Evolutionary conservation across 2,329 filamentous ascomycete genomes (phyloP), one percentile per base, ranked within the genome.

Genomic region (Emergomyces africanus): DNA sequence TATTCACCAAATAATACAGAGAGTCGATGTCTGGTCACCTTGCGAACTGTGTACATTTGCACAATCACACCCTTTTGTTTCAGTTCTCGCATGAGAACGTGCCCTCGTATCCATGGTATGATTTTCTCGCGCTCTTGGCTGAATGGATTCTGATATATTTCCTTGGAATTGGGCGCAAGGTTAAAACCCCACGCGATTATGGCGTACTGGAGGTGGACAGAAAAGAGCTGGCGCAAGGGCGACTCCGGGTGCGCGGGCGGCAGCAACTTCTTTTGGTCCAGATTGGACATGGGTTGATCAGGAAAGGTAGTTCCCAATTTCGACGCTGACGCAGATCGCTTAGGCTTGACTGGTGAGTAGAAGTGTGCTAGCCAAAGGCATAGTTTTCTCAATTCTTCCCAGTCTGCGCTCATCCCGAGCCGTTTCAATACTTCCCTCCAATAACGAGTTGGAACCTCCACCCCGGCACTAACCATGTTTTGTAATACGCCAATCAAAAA

Each of bases 341-440:
- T 64, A 41, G 55, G 48, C 30, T 61, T 14, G 57, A 58, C 23
- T 41, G 58, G 59, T 28, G 57, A 59, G 57, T 80, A 79, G 58
- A 71, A 71, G 10, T 66, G 66, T 6, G 75, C 73, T 3, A 87
- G 74, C 80, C 77, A 81, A 49, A 79, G 64, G 14, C 78, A 73
- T 30, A 84, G 71, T 25, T 75, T 75, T 60, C 76, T 74, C 6
- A 86, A 70, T 37, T 81, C 78, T 15, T 76, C 66, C 65, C 82
- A 77, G 18, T 77, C 74, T 8, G 78, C 73, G 9, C 72, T 68
- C 80, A 55, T 55, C 3, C 83, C 84, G 51, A 82, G 77, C 33
- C 83, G 78, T 51, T 80, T 80, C 48, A 87, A 66, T 10, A 84
- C 72, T 66, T 86, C 82, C 53, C 72, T 69, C 84, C 84, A 87